Evolutionary conservation across 805 yeast species (phyloP), one percentile per base, ranked within the genome.

Genomic region (Teunomyces lycoperdinae): DNA sequence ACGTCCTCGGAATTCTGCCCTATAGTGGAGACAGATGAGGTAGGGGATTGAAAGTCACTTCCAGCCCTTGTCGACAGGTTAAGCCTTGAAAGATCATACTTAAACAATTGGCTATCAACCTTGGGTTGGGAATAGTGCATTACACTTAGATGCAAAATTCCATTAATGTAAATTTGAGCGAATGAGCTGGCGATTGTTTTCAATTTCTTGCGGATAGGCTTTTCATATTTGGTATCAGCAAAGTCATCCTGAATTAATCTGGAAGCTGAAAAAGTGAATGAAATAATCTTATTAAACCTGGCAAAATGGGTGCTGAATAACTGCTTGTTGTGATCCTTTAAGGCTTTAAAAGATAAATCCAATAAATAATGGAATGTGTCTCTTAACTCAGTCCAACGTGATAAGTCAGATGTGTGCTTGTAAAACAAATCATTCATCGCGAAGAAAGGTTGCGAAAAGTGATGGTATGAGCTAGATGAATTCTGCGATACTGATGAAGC

Each of bases 111-210:
- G 1, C 58, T 63, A 5, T 56, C 57, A 8, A 58, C 49, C 20
- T 42, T 42, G 2, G 56, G 54, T n/a, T 57, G 57, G 4, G 61
- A 50, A 47, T 66, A 54, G 48, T 68, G 69, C 64, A 73, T 64
- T 29, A 73, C 68, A 41, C 72, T 70, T 45, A 85, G 68, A 60
- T 80, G 85, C n/a, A 86, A 60, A 43, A 78, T 72, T 7, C 88
- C 86, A 58, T 83, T 83, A 48, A 85, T 78, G 49, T 83, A 81
- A 48, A 87, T 74, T 49, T 81, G 85, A 2, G 88, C 78, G 48
- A 82, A 74, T 1, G 84, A 70, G 7, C 74, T 66, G 0, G 83
- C 77, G 11, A 85, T 68, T 50, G 76, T 74, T 55, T 75, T 80
- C 53, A 85, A 62, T 33, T 79, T 65, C 46, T 71, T 70, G 47